Percentiles rank a stretch among this genome's conserved stretches.
Evolutionary conservation across 2,329 filamentous ascomycete species (phyloP).

Genomic region (Trichoderma sp.): DNA sequence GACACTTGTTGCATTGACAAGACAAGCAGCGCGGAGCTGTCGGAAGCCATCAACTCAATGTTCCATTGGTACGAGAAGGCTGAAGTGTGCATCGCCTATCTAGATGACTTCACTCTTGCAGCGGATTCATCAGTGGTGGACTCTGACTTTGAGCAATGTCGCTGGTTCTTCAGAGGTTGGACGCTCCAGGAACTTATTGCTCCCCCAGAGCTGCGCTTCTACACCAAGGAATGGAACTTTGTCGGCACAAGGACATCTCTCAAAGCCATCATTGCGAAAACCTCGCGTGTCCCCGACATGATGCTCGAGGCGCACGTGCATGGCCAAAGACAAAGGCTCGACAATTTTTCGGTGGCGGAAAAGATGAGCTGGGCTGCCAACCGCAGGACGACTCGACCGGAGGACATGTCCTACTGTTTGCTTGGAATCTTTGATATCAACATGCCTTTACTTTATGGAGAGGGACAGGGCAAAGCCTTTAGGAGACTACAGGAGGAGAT

Average conservation of each 20-base stretch:
- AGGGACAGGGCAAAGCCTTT: conserved; percentile 31
- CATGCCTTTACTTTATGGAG: conserved; percentile 35
- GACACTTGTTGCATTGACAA: conserved; percentile 36
- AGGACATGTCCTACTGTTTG: conserved; percentile 35
- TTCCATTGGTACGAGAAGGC: conserved; percentile 33
- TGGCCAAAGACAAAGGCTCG: conserved; percentile 2
- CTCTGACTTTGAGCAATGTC: conserved; percentile 19
- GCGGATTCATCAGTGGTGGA: conserved; percentile 5
- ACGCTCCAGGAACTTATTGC: conserved; percentile 33
- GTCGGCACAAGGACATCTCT: conserved; percentile 24
- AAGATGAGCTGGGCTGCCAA: conserved; percentile 33
- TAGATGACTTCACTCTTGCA: conserved; percentile 24
- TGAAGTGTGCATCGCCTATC: conserved; percentile 27
- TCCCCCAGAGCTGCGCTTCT: conserved; percentile 28
- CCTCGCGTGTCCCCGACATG: conserved; percentile 24
- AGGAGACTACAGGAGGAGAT: conserved; percentile 31
- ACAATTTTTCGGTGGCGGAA: conserved; percentile 27
- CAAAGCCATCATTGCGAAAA: conserved; percentile 21
- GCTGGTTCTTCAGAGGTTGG: conserved; percentile 32
- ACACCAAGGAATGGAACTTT: conserved; percentile 24
- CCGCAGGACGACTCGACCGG: conserved; percentile 30
- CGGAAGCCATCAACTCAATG: conserved; percentile 35
- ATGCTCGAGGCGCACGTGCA: conserved; percentile 22
- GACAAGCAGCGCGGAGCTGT: conserved; percentile 32
- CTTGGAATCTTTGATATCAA: conserved; percentile 35